Base-by-base conservation (phyloP, 176 grass and related monocot species). In the Puya raimondii region DNA sequence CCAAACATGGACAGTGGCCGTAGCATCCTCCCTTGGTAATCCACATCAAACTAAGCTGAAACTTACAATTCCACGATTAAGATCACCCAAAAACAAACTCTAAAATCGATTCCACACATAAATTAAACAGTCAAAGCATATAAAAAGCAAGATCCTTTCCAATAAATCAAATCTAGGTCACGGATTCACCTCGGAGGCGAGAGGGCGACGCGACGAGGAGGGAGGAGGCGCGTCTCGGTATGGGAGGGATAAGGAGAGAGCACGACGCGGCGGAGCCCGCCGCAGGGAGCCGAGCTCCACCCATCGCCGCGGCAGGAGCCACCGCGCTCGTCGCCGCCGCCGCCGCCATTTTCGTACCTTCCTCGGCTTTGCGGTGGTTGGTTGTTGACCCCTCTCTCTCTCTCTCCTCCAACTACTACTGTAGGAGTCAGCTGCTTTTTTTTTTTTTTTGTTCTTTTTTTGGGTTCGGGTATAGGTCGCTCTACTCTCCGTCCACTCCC, bases 181-280 rank as follows among this genome's bases (percentile, higher is more conserved):
- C 17, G 7, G 16, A 9, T 2, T 61, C 21, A 61, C 56, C 56
- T 18, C 56, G n/a, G 56, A 18, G 56, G 56, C 56, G 17, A 10
- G 56, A 61, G 17, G 21, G 8, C 15, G 56, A 42, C 33, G 33
- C 33, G 33, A 42, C 65, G 48, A 5, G 82, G 77, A 85, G 65
- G 61, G 72, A 12, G 27, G 72, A 25, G 87, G 85, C 21, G 77
- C 68, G 27, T 71, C 67, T 2, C 53, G 80, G 85, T 85, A 92
- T 80, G 84, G 87, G 80, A 80, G 85, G 23, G 3, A 2, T 70
- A 83, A 71, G 85, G 80, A 92, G 21, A 2, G 81, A 92, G 86
- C 53, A 88, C 76, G 56, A 10, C n/a, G 21, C 17, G 17, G 56
- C 56, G 17, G 17, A 61, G 56, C 56, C n/a, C n/a, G n/a, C 16